phyloP scores from a whole-genome alignment of 306 rosid species.

The Malus fusca region DNA sequence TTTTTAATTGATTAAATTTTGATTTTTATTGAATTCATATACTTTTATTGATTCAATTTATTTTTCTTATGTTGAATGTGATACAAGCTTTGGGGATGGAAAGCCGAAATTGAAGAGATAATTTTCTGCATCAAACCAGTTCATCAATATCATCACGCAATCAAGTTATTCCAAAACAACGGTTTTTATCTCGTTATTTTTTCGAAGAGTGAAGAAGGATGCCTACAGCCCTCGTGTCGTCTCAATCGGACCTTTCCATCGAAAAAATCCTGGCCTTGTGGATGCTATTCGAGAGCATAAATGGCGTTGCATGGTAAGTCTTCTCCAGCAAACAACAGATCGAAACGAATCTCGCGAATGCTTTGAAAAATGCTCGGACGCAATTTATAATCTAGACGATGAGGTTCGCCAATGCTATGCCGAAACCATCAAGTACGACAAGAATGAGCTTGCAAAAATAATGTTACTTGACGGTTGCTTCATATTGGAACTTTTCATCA shows the following conservation, averaged over 20 bases:
- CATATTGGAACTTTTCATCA: conserved; percentile 23
- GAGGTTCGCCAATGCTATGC: conserved; percentile 9
- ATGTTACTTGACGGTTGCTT: conserved; percentile 38
- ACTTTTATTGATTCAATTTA: no score
- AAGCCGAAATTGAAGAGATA: no score
- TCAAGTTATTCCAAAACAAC: no score
- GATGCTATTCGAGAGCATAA: conserved; percentile 23
- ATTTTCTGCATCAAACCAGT: no score
- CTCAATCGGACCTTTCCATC: conserved; percentile 25
- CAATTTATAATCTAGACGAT: background rate
- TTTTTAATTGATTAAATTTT: no score
- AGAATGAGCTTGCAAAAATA: background rate
- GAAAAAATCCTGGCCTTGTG: background rate
- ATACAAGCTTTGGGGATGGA: no score
- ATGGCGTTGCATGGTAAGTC: conserved; percentile 10
- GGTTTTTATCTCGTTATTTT: no score
- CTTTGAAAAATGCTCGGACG: background rate
- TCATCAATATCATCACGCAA: no score
- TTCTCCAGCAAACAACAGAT: background rate
- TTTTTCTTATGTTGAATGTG: no score
- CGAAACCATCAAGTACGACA: background rate
- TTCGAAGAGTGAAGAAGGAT: background rate
- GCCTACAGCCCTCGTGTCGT: conserved; percentile 15
- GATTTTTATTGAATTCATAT: no score
- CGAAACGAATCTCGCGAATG: no score